phyloP scores from a whole-genome alignment of 2,329 filamentous ascomycete genomes.

The Exophiala sp. region DNA sequence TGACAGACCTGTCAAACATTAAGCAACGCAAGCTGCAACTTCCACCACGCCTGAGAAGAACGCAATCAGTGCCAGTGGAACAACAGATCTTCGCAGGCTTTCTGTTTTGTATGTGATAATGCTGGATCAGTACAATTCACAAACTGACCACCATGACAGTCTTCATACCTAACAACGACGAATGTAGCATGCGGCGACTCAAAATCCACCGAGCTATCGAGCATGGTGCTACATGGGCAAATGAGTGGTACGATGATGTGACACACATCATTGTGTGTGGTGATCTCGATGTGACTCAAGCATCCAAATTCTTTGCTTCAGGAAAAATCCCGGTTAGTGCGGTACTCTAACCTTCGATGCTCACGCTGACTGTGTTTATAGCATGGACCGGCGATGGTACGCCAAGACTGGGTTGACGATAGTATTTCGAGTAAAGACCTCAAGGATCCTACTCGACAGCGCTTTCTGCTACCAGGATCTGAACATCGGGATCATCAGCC shows the following conservation, averaged over 20 bases:
- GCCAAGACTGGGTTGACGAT: constrained; percentile 65
- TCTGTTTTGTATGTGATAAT: constrained; percentile 51
- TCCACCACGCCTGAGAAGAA: constrained; percentile 14
- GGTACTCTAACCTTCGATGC: not conserved
- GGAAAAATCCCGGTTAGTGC: constrained; percentile 41
- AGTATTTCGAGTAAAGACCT: constrained; percentile 60
- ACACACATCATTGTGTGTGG: constrained; percentile 67
- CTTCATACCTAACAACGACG: constrained; percentile 79
- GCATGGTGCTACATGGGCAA: constrained; percentile 70
- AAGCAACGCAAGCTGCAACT: constrained; percentile 41
- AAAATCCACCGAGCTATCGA: constrained; percentile 73
- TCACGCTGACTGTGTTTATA: constrained; percentile 1
- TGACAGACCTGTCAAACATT: constrained; percentile 17
- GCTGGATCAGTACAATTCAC: not conserved
- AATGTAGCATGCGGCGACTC: constrained; percentile 61
- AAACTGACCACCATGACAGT: constrained; percentile 35
- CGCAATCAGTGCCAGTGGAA: constrained; percentile 45
- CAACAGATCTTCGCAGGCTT: constrained; percentile 59
- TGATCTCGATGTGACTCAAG: constrained; percentile 26
- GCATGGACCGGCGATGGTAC: constrained; percentile 43
- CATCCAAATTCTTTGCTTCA: constrained; percentile 9
- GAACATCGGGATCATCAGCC: not conserved
- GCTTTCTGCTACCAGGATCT: constrained; percentile 53
- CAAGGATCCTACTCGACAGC: constrained; percentile 56
- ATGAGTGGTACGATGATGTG: constrained; percentile 44